Evolutionary conservation across 1,139 yeast species (phyloP).

Genomic region (Neolecta irregularis): DNA sequence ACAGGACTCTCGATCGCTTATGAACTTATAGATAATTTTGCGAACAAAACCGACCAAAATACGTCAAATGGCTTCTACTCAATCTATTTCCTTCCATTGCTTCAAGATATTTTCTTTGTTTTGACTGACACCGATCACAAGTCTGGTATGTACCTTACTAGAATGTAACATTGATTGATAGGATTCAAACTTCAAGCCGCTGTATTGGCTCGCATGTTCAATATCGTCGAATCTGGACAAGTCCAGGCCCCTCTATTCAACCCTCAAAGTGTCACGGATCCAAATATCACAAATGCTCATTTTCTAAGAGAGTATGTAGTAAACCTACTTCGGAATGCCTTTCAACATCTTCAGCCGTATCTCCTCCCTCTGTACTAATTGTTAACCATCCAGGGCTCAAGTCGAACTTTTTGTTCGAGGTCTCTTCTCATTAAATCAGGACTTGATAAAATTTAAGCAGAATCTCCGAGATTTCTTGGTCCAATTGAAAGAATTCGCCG

Average conservation of each 20-base stretch:
- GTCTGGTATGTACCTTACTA: constrained; percentile 33
- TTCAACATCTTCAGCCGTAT: constrained; percentile 63
- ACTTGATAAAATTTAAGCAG: constrained; percentile 62
- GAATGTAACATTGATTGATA: background rate
- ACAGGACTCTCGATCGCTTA: constrained; percentile 47
- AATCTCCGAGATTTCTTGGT: constrained; percentile 89
- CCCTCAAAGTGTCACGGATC: constrained; percentile 47
- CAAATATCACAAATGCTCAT: constrained; percentile 71
- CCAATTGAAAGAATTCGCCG: constrained; percentile 90
- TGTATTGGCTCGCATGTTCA: constrained; percentile 67
- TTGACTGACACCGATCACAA: constrained; percentile 95
- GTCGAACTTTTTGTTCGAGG: constrained; percentile 68
- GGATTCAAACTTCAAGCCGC: constrained; percentile 76
- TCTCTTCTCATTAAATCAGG: constrained; percentile 51
- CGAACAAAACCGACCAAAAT: constrained; percentile 47
- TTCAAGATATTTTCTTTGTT: constrained; percentile 83
- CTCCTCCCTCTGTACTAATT: background rate
- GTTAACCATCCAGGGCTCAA: constrained; percentile 34
- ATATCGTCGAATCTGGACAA: constrained; percentile 61
- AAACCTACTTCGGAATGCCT: constrained; percentile 67
- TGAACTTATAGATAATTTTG: constrained; percentile 72
- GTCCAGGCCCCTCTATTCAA: constrained; percentile 66
- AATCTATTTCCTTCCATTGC: constrained; percentile 74
- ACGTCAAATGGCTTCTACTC: constrained; percentile 79
- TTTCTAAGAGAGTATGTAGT: constrained; percentile 72